Conservation (phyloP, 2,329 filamentous ascomycete species). For the Coniochaeta sp. region DNA sequence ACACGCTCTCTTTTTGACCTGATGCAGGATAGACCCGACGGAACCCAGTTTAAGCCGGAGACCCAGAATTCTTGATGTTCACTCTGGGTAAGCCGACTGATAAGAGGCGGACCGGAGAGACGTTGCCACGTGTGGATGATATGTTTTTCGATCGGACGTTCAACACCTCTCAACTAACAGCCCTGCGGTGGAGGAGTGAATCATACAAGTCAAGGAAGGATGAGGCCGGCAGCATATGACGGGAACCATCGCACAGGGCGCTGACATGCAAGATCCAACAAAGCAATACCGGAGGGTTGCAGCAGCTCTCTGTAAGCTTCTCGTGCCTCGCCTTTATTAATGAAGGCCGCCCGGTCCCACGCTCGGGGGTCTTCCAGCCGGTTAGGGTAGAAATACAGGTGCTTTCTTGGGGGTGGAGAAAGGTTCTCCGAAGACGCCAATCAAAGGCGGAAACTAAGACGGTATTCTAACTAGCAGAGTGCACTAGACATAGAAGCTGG, state of each 20-base stretch:
- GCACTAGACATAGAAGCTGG: background rate
- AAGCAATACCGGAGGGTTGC: slow-evolving; percentile 1
- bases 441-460: background rate
- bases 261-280: slow-evolving; percentile 1
- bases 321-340: slow-evolving; percentile 1
- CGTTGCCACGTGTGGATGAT: background rate
- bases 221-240: background rate
- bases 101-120: background rate
- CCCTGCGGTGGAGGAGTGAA: background rate
- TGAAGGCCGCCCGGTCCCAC: background rate
- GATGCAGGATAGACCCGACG: background rate
- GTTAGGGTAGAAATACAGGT: background rate
- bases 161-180: background rate
- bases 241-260: background rate
- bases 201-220: background rate
- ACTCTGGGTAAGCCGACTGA: background rate
- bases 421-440: background rate
- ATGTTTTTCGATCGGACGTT: background rate
- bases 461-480: background rate
- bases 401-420: slow-evolving; percentile 1
- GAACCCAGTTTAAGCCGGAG: slow-evolving; percentile 2
- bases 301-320: background rate
- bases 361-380: background rate
- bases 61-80: background rate
- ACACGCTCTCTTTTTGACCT: background rate